Conservation (phyloP, 768 basidiomycete genomes). For the Lactarius trivialis region DNA sequence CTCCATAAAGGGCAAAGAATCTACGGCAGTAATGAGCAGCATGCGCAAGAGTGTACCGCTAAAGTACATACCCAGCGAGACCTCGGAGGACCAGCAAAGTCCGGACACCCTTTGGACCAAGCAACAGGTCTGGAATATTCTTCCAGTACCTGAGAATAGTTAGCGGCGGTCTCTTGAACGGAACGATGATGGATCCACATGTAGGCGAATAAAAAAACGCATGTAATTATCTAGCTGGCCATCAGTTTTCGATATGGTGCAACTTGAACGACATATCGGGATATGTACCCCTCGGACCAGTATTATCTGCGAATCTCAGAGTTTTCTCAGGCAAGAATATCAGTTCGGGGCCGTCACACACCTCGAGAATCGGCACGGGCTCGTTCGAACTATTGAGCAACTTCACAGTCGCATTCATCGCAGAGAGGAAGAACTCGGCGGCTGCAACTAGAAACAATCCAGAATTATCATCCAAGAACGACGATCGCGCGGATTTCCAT, state of each 20-base stretch:
- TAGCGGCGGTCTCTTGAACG: neutral
- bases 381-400: neutral
- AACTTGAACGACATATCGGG: neutral
- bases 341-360: neutral
- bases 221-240: slow-evolving; percentile 41
- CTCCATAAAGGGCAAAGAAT: slow-evolving; percentile 64
- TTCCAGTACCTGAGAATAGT: slow-evolving; percentile 30
- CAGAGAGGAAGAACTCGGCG: neutral
- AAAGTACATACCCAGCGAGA: slow-evolving; percentile 40
- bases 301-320: slow-evolving; percentile 37
- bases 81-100: slow-evolving; percentile 51
- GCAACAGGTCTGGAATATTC: slow-evolving; percentile 48
- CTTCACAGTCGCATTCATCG: neutral
- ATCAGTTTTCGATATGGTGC: neutral
- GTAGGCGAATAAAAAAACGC: slow-evolving; percentile 43
- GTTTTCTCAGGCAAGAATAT: neutral
- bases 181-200: slow-evolving; percentile 34
- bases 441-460: neutral
- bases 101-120: slow-evolving; percentile 67
- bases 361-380: neutral
- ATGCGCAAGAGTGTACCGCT: neutral
- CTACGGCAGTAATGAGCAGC: slow-evolving; percentile 29
- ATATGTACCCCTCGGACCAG: slow-evolving; percentile 49
- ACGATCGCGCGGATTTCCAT: neutral
- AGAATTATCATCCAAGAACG: neutral